phyloP scores from a whole-genome alignment of 306 rosid species.

The Chamaecrista fasciculata region DNA sequence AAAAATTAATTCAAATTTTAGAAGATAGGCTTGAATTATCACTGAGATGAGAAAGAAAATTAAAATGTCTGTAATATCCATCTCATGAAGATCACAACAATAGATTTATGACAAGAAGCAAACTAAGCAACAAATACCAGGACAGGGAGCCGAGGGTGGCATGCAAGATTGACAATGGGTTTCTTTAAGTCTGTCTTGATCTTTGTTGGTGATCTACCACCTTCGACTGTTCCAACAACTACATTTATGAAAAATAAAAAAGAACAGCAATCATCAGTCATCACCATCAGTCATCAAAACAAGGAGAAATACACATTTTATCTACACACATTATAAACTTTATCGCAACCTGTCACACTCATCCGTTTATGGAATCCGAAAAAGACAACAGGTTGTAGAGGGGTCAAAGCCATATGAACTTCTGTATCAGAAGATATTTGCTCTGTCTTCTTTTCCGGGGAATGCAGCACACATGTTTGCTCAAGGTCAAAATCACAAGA shows the following conservation, averaged over 20 bases:
- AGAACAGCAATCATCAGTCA: constrained; percentile 10
- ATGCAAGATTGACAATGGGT: constrained; percentile 93
- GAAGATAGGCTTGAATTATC: constrained; percentile 24
- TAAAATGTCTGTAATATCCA: constrained; percentile 11
- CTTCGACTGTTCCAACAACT: constrained; percentile 99
- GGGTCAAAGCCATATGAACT: constrained; percentile 95
- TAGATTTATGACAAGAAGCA: constrained; percentile 9
- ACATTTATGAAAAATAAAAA: constrained; percentile 39
- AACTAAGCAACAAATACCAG: constrained; percentile 49
- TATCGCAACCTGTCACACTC: constrained; percentile 86
- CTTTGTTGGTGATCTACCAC: constrained; percentile 93
- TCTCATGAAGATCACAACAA: constrained; percentile 23
- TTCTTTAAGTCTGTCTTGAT: constrained; percentile 96
- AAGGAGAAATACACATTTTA: constrained; percentile 11
- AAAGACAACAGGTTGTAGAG: constrained; percentile 83
- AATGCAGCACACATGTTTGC: constrained; percentile 95
- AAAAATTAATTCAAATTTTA: constrained; percentile 23
- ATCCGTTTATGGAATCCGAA: constrained; percentile 88
- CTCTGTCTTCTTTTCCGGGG: constrained; percentile 87
- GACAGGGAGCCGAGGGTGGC: constrained; percentile 98
- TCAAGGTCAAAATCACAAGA: constrained; percentile 97
- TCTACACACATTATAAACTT: constrained; percentile 15
- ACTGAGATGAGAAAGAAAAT: constrained; percentile 5
- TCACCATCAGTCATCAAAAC: constrained; percentile 17
- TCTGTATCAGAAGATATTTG: constrained; percentile 77